phyloP scores from a whole-genome alignment of 495 filamentous ascomycete genomes.

The Neurospora discreta region DNA sequence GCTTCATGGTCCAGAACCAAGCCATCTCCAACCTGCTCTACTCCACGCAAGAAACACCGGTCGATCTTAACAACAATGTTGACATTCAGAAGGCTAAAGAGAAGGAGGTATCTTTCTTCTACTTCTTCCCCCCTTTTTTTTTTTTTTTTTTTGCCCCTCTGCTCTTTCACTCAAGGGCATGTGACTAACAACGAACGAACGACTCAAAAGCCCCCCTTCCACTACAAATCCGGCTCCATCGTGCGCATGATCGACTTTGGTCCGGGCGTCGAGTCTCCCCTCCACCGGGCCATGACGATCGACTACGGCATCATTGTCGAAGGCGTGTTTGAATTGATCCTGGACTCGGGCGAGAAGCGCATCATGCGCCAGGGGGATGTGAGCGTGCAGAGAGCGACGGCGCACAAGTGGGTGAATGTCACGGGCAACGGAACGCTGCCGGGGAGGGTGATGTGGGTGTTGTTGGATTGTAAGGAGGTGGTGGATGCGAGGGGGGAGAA shows the following conservation, averaged over 20 bases:
- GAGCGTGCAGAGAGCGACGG: conserved; percentile 45
- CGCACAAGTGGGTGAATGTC: conserved; percentile 49
- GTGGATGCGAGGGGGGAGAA: background rate
- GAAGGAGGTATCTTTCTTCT: no score
- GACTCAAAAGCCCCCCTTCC: background rate
- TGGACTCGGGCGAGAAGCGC: conserved; percentile 43
- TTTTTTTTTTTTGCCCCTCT: background rate
- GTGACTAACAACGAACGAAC: background rate
- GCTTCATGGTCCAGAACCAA: background rate
- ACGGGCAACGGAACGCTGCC: background rate
- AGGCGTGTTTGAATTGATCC: conserved; percentile 41
- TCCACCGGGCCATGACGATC: conserved; percentile 52
- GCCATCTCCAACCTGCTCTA: background rate
- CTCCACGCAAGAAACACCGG: background rate
- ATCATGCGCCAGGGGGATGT: conserved; percentile 43
- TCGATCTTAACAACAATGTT: background rate
- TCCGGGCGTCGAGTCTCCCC: conserved; percentile 24
- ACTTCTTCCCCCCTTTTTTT: no score
- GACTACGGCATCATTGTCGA: conserved; percentile 58
- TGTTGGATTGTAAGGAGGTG: background rate
- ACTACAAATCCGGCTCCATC: background rate
- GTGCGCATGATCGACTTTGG: conserved; percentile 29
- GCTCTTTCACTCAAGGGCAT: no score
- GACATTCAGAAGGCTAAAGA: background rate
- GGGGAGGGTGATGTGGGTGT: background rate